These are phyloP conservation scores for Fusarium decemcellulare DNA, from an alignment of 2,329 filamentous ascomycete genomes.

Conservation along the genomic window DNA sequence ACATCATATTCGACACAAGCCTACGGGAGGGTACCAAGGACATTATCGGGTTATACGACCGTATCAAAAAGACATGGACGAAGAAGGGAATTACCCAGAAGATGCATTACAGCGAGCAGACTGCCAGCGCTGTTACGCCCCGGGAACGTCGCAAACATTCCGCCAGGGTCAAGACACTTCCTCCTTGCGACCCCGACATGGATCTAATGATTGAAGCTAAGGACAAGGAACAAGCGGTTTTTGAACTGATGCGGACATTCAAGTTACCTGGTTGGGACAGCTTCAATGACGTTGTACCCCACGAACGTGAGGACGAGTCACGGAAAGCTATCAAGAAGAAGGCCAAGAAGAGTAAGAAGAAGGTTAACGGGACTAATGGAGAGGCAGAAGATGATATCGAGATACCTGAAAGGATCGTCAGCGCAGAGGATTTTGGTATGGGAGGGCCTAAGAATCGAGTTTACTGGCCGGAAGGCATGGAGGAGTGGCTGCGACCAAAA, in stretches of 20 bases:
- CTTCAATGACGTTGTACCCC: constrained; percentile 83
- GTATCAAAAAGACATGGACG: constrained; percentile 87
- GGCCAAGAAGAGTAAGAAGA: constrained; percentile 55
- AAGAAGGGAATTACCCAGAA: constrained; percentile 90
- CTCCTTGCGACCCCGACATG: constrained; percentile 86
- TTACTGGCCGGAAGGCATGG: constrained; percentile 92
- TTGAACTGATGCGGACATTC: constrained; percentile 92
- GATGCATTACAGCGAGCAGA: constrained; percentile 94
- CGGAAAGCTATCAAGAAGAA: constrained; percentile 62
- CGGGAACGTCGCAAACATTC: constrained; percentile 89
- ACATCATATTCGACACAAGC: constrained; percentile 85
- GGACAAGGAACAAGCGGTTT: constrained; percentile 97
- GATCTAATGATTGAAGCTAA: constrained; percentile 99
- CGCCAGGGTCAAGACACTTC: constrained; percentile 82
- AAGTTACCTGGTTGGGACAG: constrained; percentile 84
- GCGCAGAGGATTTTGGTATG: constrained; percentile 84
- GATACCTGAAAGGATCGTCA: constrained; percentile 61
- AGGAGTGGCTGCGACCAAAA: constrained; percentile 88
- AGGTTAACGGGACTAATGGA: constrained; percentile 48
- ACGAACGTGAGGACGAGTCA: constrained; percentile 81
- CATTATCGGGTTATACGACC: constrained; percentile 79
- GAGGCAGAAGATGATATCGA: constrained; percentile 57
- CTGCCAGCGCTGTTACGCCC: constrained; percentile 75
- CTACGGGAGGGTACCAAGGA: constrained; percentile 88
- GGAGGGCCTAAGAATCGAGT: constrained; percentile 86